phyloP scores from a whole-genome alignment of 192 early-diverging fungal genomes.

The Podila epigama region DNA sequence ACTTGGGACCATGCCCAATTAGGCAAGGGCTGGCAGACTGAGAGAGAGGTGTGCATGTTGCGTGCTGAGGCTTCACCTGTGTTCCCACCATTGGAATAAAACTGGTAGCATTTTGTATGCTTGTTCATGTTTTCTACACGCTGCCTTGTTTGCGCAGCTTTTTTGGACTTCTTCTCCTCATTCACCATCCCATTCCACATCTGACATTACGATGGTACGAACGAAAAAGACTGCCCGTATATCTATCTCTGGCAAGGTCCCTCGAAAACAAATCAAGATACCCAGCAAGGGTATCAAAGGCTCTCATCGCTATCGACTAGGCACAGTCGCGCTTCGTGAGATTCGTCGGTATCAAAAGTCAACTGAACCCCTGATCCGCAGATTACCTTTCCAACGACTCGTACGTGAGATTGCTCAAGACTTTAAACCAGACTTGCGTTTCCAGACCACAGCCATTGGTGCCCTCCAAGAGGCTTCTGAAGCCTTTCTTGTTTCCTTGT shows the following conservation, averaged over 20 bases:
- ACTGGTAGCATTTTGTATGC: not conserved
- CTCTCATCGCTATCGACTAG: conserved; percentile 83
- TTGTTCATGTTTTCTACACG: no score
- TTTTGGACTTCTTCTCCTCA: not conserved
- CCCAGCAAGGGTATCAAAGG: conserved; percentile 95
- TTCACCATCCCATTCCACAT: no score
- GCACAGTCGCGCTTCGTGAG: conserved; percentile 89
- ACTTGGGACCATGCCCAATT: conserved; percentile 64
- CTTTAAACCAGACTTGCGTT: no score
- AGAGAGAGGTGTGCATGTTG: conserved; percentile 1
- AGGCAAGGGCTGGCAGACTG: conserved; percentile 64
- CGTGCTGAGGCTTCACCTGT: not conserved
- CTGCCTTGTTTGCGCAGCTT: no score
- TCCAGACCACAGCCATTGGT: no score
- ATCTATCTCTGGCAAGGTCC: conserved; percentile 82
- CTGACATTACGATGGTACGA: no score
- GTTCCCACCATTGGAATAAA: conserved; percentile 21
- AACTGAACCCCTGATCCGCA: no score
- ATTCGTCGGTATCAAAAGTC: conserved; percentile 95
- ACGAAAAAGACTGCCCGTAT: conserved; percentile 95
- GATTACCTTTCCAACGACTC: no score
- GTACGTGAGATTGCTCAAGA: no score
- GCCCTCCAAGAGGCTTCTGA: no score
- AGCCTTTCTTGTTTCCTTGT: no score
- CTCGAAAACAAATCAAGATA: no score